These are phyloP conservation scores for Leishmania aethiopica DNA, from an alignment of 208 protist genomes.

Conservation along the genomic window DNA sequence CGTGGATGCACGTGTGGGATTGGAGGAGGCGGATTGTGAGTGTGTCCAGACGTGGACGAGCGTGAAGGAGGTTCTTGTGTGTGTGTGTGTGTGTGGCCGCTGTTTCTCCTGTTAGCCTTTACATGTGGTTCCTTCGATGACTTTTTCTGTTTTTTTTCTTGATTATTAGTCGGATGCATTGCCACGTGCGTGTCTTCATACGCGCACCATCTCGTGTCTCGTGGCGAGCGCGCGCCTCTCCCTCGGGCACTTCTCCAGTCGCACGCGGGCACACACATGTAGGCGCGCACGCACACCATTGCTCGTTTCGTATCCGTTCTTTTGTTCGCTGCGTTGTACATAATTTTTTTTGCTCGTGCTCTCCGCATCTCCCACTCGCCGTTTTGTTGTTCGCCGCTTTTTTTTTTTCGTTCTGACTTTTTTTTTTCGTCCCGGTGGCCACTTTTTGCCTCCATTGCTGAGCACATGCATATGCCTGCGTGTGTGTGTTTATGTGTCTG, in stretches of 20 bases:
- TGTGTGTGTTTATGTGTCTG: not conserved
- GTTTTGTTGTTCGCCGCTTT: not conserved
- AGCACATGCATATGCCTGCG: not conserved
- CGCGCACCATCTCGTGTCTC: not conserved
- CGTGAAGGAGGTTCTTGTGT: not conserved
- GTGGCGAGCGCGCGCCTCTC: too few species aligned
- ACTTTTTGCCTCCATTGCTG: not conserved
- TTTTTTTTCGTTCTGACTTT: not conserved
- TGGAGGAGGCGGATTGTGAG: not conserved
- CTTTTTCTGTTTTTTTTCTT: not conserved
- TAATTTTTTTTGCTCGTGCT: not conserved
- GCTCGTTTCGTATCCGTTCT: not conserved
- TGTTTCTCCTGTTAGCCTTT: not conserved
- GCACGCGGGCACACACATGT: not conserved
- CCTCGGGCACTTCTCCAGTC: not conserved
- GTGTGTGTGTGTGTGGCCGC: not conserved
- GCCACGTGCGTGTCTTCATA: not conserved
- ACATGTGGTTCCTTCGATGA: not conserved
- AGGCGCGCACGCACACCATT: too few species aligned
- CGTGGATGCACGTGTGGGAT: not conserved
- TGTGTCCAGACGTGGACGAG: not conserved
- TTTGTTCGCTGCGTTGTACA: not conserved
- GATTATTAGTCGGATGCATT: not conserved
- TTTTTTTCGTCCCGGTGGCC: not conserved
- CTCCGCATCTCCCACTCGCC: not conserved